These are phyloP conservation scores for Phyllosticta citrichinensis DNA, from an alignment of 2,329 filamentous ascomycete species.

Conservation along the genomic window DNA sequence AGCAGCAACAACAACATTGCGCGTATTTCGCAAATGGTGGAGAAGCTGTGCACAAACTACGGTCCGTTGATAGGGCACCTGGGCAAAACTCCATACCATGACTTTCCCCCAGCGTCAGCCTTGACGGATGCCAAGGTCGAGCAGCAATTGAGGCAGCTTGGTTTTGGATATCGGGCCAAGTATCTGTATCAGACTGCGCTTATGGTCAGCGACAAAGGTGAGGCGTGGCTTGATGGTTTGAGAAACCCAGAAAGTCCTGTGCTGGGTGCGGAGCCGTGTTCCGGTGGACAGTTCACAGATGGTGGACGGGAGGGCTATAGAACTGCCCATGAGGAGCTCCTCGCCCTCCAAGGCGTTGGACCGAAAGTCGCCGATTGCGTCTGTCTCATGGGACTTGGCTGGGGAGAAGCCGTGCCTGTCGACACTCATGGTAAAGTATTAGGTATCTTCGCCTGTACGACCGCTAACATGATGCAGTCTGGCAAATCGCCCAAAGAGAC, in stretches of 20 bases:
- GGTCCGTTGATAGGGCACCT: constrained; percentile 65
- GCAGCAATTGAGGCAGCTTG: constrained; percentile 64
- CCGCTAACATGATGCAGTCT: constrained; percentile 46
- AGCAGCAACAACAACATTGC: constrained; percentile 98
- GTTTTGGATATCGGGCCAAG: constrained; percentile 89
- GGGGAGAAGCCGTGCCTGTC: constrained; percentile 89
- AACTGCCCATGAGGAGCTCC: constrained; percentile 67
- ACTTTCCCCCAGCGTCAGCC: constrained; percentile 70
- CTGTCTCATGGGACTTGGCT: constrained; percentile 89
- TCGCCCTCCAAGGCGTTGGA: constrained; percentile 76
- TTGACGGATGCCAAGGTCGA: constrained; percentile 71
- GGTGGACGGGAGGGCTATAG: constrained; percentile 58
- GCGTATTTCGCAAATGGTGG: constrained; percentile 91
- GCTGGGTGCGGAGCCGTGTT: constrained; percentile 37
- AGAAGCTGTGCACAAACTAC: constrained; percentile 82
- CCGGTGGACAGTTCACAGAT: constrained; percentile 39
- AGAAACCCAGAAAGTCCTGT: constrained; percentile 65
- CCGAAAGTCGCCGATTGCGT: constrained; percentile 97
- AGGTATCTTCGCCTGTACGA: not conserved
- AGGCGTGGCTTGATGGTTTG: constrained; percentile 66
- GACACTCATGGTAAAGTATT: constrained; percentile 64
- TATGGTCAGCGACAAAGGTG: constrained; percentile 54
- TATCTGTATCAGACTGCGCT: constrained; percentile 82
- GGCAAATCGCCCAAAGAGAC: constrained; percentile 94
- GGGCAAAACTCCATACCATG: constrained; percentile 64